phyloP scores from a whole-genome alignment of 2,329 filamentous ascomycete species.

The Lasiodiplodia citricola region DNA sequence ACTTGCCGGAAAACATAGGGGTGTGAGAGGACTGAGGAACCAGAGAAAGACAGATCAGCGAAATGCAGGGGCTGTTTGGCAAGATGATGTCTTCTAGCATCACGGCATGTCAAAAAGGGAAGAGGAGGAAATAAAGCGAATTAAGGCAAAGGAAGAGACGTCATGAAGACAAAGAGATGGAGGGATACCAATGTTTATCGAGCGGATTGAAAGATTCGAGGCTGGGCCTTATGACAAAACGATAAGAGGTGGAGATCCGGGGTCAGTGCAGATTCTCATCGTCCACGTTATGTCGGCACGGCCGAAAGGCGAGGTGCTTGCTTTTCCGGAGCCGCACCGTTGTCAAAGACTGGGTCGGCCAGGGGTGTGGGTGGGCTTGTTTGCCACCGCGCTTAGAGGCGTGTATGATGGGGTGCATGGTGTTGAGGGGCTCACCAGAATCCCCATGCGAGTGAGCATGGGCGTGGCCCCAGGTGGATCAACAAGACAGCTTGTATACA shows the following conservation, averaged over 20 bases:
- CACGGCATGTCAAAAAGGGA: neutral
- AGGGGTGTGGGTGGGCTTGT: neutral
- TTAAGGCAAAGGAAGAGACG: neutral
- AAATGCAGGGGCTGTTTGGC: neutral
- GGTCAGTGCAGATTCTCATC: neutral
- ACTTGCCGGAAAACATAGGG: slow-evolving; percentile 2
- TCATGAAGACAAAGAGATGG: neutral
- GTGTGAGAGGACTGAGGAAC: neutral
- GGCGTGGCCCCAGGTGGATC: slow-evolving; percentile 1
- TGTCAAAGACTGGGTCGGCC: neutral
- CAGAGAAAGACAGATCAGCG: neutral
- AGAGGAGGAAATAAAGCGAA: neutral
- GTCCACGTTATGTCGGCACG: neutral
- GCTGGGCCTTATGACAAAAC: neutral
- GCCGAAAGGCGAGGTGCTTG: neutral
- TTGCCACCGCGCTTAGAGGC: slow-evolving; percentile 3
- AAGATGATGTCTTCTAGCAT: neutral
- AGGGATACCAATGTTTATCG: neutral
- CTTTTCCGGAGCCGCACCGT: neutral
- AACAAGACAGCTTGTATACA: neutral
- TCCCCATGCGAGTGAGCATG: neutral
- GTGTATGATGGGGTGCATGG: slow-evolving; percentile 1
- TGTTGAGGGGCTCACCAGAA: slow-evolving; percentile 10
- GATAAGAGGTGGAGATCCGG: slow-evolving; percentile 1
- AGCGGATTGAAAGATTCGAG: neutral